phyloP scores from a whole-genome alignment of 2,329 filamentous ascomycete species.

The Cordyceps javanica region DNA sequence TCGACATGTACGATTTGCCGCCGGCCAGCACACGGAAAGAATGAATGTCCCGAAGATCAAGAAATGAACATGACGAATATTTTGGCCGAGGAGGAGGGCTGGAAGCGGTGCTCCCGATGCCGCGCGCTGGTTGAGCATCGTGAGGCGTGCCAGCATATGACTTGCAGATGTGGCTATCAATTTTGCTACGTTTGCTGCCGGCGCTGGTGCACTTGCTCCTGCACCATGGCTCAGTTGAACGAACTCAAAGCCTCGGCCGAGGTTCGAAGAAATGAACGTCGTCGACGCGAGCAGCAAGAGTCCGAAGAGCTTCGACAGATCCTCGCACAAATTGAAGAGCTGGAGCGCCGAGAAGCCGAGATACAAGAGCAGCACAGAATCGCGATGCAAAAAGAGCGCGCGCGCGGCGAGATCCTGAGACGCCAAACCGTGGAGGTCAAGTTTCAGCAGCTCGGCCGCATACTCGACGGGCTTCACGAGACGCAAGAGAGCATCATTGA shows the following conservation, averaged over 20 bases:
- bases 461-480: slow-evolving; percentile 35
- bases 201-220: slow-evolving; percentile 68
- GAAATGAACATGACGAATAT: slow-evolving; percentile 45
- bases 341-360: slow-evolving; percentile 39
- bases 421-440: slow-evolving; percentile 31
- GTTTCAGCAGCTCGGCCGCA: slow-evolving; percentile 31
- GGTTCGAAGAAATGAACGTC: slow-evolving; percentile 28
- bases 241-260: slow-evolving; percentile 33
- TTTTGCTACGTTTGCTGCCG: slow-evolving; percentile 78
- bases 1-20: slow-evolving; percentile 47
- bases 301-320: slow-evolving; percentile 32
- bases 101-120: slow-evolving; percentile 68
- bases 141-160: slow-evolving; percentile 83
- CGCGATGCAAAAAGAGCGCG: slow-evolving; percentile 34
- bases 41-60: slow-evolving; percentile 43
- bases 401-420: slow-evolving; percentile 34
- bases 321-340: slow-evolving; percentile 41
- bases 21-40: slow-evolving; percentile 33
- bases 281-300: slow-evolving; percentile 27
- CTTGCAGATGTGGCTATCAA: slow-evolving; percentile 70
- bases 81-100: slow-evolving; percentile 63
- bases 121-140: slow-evolving; percentile 67
- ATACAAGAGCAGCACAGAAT: slow-evolving; percentile 34
- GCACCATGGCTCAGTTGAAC: slow-evolving; percentile 43
- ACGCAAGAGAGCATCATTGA: slow-evolving; percentile 34